phyloP scores from a whole-genome alignment of 148 eudicot genomes.

The Dianthus caryophyllus region DNA sequence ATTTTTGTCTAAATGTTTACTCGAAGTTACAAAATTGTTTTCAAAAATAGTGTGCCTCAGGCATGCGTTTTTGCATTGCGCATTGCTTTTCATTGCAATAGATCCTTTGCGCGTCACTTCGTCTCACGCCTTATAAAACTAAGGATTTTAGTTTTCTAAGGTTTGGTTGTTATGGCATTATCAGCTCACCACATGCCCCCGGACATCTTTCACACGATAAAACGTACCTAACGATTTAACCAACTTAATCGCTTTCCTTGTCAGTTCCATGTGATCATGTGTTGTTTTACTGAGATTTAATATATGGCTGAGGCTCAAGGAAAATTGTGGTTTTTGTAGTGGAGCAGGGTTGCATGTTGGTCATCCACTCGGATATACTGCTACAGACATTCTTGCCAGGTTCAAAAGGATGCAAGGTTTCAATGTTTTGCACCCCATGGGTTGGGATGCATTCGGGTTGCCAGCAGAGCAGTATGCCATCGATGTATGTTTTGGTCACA shows the following conservation, averaged over 20 bases:
- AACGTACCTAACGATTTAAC: neutral
- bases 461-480: slow-evolving; percentile 99
- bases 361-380: slow-evolving; percentile 98
- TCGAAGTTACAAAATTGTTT: too few relatives aligned
- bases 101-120: too few relatives aligned
- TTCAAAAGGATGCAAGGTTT: slow-evolving; percentile 92
- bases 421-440: slow-evolving; percentile 98
- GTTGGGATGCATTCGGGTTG: slow-evolving; percentile 99
- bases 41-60: too few relatives aligned
- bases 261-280: neutral
- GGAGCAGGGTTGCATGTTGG: slow-evolving; percentile 99
- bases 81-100: too few relatives aligned
- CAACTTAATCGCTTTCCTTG: neutral
- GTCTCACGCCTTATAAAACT: too few relatives aligned
- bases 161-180: neutral
- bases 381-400: slow-evolving; percentile 97
- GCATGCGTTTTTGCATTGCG: too few relatives aligned
- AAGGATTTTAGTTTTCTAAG: too few relatives aligned
- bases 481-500: slow-evolving; percentile 45
- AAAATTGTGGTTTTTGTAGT: slow-evolving; percentile 39
- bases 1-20: too few relatives aligned
- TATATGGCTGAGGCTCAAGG: slow-evolving; percentile 9
- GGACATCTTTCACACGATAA: neutral
- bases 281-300: neutral
- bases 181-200: neutral